Conservation (phyloP, 2,329 filamentous ascomycete species). For the Calonectria honghensis region DNA sequence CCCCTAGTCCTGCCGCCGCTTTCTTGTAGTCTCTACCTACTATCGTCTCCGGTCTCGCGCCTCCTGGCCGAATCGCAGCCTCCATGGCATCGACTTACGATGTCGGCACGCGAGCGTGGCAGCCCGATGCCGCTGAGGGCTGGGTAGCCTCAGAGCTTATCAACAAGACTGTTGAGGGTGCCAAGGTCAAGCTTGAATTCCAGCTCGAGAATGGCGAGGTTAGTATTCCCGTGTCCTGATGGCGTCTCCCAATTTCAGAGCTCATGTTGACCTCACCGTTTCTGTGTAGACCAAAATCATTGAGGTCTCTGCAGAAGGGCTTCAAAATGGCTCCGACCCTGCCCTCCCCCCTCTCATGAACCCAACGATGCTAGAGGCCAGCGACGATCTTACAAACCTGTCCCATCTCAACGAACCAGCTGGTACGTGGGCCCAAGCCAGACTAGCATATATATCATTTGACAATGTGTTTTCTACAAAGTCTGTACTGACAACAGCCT, state of each 20-base stretch:
- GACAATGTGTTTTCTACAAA: neutral
- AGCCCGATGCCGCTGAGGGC: conserved; percentile 95
- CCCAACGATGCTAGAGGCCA: conserved; percentile 97
- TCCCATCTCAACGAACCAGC: conserved; percentile 99
- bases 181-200: conserved; percentile 92
- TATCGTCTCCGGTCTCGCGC: conserved; percentile 51
- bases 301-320: conserved; percentile 83
- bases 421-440: conserved; percentile 72
- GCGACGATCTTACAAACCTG: conserved; percentile 96
- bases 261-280: neutral
- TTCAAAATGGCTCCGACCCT: conserved; percentile 85
- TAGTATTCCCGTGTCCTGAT: conserved; percentile 40
- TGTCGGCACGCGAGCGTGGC: conserved; percentile 97
- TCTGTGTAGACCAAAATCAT: conserved; percentile 79
- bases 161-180: conserved; percentile 87
- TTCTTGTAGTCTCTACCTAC: conserved; percentile 49
- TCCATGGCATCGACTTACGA: conserved; percentile 96
- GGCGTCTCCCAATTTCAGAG: neutral
- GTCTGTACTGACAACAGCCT: conserved; percentile 49
- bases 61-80: conserved; percentile 54
- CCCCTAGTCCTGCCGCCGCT: conserved; percentile 50
- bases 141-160: conserved; percentile 98
- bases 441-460: neutral
- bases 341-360: conserved; percentile 97
- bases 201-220: conserved; percentile 96